Base-by-base conservation (phyloP, 768 basidiomycete genomes). In the Coprinopsis marcescibilis region DNA sequence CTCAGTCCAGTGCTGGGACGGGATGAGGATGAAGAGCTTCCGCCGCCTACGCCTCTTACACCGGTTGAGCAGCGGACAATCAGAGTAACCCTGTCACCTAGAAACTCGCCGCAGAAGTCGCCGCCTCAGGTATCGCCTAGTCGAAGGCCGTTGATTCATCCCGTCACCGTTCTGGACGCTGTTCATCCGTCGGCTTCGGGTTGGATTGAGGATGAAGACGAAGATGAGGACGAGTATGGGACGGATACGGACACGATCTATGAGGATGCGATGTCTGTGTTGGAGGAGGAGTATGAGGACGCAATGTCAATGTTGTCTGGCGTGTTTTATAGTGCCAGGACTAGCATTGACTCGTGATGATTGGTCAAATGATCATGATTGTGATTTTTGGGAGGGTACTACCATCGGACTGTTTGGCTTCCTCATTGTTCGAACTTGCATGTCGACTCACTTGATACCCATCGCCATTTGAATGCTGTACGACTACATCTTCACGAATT, bases 231-330 rank as follows among this genome's bases (percentile, higher is more conserved):
- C 13, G 33, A 27, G 10, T 17, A 43, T 15, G 7, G 14, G 14
- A 24, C 2, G 6, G 35, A 32, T 21, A 17, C 20, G 3, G 43
- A 48, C 23, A 32, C 48, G 21, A 20, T 34, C 29, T 49, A 35
- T 17, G 20, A n/a, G n/a, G n/a, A n/a, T n/a, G n/a, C n/a, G n/a
- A 38, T 29, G 25, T 49, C 35, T 19, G 34, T 27, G 41, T 43
- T 43, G 41, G 47, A 49, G 11, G 48, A 49, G 11, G 48, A 43
- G 21, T 49, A 49, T 38, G 48, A 49, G 27, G 48, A 49, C 19
- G 48, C 48, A 11, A 43, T 49, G 2, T 49, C 48, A 2, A 49
- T 49, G 48, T 17, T 49, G 23, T 49, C 48, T 3, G 48, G 48
- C 2, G 23, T 49, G 42, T 49, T 37, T 30, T 49, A 49, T 36